Percentiles rank a stretch among this genome's conserved stretches.
Conservation (phyloP, 176 grass and related monocot genomes). For the Carex parvula region DNA sequence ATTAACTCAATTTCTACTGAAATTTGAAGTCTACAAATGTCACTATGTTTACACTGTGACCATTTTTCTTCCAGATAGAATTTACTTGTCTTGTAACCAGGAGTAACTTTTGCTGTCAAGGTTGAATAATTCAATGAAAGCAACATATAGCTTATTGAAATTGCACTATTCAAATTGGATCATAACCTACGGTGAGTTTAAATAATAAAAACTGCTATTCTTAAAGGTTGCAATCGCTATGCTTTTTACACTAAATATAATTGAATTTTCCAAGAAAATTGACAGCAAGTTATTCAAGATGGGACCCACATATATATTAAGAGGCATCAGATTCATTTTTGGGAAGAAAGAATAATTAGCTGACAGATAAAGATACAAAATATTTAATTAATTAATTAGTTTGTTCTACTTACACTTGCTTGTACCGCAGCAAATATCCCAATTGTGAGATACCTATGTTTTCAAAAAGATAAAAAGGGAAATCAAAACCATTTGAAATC, state of each 20-base stretch:
- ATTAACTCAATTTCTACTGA: not conserved
- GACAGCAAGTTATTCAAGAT: not conserved
- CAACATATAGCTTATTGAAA: not conserved
- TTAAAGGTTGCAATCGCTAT: not conserved
- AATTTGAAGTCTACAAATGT: not conserved
- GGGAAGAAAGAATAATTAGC: not conserved
- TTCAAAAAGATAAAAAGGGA: not conserved
- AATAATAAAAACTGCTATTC: not conserved
- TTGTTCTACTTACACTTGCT: slow-evolving; percentile 39
- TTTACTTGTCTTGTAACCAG: not conserved
- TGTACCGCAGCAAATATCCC: slow-evolving; percentile 78
- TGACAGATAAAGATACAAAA: not conserved
- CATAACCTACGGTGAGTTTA: not conserved
- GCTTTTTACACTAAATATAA: not conserved
- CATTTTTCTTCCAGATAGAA: not conserved
- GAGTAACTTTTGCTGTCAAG: not conserved
- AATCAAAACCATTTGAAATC: not conserved
- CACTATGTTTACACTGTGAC: not conserved
- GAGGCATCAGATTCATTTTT: not conserved
- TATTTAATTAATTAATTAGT: not conserved
- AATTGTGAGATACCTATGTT: slow-evolving; percentile 73
- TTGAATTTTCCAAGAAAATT: not conserved
- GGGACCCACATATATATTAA: not conserved
- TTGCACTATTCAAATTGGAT: not conserved
- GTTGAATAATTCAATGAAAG: not conserved